These are phyloP conservation scores for Kazachstania sp. DNA, from an alignment of 1,139 yeast species.

Conservation along the genomic window DNA sequence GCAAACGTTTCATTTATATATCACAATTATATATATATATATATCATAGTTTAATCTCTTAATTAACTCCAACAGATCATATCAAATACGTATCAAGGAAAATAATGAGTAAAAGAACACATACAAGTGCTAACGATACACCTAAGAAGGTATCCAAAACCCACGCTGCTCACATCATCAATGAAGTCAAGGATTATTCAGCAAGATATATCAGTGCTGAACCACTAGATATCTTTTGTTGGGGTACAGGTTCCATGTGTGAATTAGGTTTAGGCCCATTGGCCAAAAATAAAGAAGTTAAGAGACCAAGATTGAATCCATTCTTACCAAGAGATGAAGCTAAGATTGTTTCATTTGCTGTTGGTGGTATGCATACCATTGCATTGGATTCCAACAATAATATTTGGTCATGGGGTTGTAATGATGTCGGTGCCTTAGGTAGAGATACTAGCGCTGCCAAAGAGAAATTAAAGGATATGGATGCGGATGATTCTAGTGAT, in stretches of 20 bases:
- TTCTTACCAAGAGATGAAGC: conserved; percentile 50
- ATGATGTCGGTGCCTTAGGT: conserved; percentile 89
- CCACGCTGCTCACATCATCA: conserved; percentile 22
- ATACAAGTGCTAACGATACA: neutral
- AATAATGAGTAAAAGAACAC: conserved; percentile 3
- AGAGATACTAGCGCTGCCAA: conserved; percentile 64
- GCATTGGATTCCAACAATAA: conserved; percentile 68
- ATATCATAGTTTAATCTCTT: too few species aligned
- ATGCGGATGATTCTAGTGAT: conserved; percentile 53
- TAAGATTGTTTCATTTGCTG: conserved; percentile 76
- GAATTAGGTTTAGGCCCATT: conserved; percentile 91
- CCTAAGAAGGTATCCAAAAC: conserved; percentile 21
- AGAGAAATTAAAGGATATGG: conserved; percentile 59
- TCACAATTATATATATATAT: too few species aligned
- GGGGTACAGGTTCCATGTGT: conserved; percentile 97
- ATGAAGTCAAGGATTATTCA: conserved; percentile 25
- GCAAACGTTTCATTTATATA: too few species aligned
- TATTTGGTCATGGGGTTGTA: conserved; percentile 97
- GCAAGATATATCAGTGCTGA: conserved; percentile 26
- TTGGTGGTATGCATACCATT: conserved; percentile 91
- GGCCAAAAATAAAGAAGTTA: conserved; percentile 82
- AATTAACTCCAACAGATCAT: too few species aligned
- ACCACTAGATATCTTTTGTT: conserved; percentile 70
- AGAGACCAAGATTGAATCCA: conserved; percentile 88
- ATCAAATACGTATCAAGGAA: too few species aligned